Conservation (phyloP, 1,284 basidiomycete species). For the Sphagnurus paluster region DNA sequence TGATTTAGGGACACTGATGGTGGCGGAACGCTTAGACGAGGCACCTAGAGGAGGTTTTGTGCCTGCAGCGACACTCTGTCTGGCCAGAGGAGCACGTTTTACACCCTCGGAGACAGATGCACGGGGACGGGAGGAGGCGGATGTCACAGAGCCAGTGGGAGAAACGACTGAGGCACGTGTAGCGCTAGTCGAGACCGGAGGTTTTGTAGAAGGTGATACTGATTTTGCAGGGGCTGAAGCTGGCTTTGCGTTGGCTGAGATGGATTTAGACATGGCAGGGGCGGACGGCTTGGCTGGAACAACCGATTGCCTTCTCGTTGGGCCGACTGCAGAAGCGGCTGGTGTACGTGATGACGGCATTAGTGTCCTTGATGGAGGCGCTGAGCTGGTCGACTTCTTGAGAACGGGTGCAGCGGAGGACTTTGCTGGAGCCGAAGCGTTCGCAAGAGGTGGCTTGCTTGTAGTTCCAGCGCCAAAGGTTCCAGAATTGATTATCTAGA, state of each 20-base stretch:
- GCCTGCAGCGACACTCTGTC: conserved; percentile 36
- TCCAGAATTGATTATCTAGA: conserved; percentile 65
- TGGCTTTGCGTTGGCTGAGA: conserved; percentile 4
- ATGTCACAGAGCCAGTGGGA: conserved; percentile 47
- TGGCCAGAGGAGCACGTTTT: conserved; percentile 44
- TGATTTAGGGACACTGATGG: conserved; percentile 29
- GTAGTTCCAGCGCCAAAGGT: conserved; percentile 62
- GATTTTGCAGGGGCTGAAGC: conserved; percentile 2
- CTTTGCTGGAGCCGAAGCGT: conserved; percentile 38
- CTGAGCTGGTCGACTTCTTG: conserved; percentile 49
- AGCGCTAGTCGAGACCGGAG: conserved; percentile 31
- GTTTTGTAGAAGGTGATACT: too few relatives aligned
- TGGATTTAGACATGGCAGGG: conserved; percentile 32
- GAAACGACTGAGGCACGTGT: conserved; percentile 52
- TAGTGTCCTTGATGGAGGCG: conserved; percentile 38
- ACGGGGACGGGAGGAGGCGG: conserved; percentile 45
- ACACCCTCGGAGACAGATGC: conserved; percentile 55
- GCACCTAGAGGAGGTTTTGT: conserved; percentile 28
- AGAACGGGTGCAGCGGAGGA: conserved; percentile 38
- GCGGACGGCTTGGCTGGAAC: conserved; percentile 40
- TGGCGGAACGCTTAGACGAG: conserved; percentile 28
- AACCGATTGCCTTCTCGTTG: conserved; percentile 48
- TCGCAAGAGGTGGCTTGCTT: conserved; percentile 44
- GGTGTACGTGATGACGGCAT: conserved; percentile 20
- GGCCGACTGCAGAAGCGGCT: conserved; percentile 33